These are phyloP conservation scores for Acanthamoeba lenticulata DNA, from an alignment of 208 protist species.

Conservation along the genomic window DNA sequence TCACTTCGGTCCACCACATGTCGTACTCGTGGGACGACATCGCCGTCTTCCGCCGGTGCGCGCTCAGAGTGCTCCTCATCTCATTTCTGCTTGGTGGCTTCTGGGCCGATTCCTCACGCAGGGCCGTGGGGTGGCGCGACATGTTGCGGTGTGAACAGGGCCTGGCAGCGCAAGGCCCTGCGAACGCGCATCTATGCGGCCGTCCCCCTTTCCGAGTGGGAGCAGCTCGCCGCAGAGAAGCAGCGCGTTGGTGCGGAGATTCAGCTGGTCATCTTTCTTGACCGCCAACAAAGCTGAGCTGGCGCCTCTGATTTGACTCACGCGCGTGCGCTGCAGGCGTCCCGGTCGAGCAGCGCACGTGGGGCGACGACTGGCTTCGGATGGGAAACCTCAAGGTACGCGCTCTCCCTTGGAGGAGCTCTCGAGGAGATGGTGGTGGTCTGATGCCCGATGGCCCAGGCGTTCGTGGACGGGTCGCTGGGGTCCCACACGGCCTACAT, in stretches of 20 bases:
- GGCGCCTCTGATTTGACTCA: neutral
- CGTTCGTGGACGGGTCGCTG: slow-evolving; percentile 63
- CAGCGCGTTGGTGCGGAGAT: neutral
- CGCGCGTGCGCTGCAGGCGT: neutral
- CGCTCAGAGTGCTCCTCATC: neutral
- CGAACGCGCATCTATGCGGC: slow-evolving; percentile 22
- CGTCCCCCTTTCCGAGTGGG: slow-evolving; percentile 23
- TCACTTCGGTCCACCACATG: slow-evolving; percentile 73
- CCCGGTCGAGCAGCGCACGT: neutral
- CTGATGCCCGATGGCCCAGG: too few species aligned
- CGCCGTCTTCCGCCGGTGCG: neutral
- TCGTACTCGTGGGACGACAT: slow-evolving; percentile 55
- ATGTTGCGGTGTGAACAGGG: neutral
- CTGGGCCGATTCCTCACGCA: too few species aligned
- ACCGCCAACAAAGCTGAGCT: neutral
- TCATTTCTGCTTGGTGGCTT: neutral
- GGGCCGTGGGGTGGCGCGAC: too few species aligned
- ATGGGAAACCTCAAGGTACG: slow-evolving; percentile 63
- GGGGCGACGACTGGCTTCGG: slow-evolving; percentile 59
- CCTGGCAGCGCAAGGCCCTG: neutral
- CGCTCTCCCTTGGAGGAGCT: neutral
- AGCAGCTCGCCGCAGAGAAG: neutral
- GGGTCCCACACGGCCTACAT: slow-evolving; percentile 68
- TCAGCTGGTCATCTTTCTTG: too few species aligned
- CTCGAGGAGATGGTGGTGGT: neutral